Base-by-base conservation (phyloP, 1,284 basidiomycete species). In the Microbotryum saponariae region DNA sequence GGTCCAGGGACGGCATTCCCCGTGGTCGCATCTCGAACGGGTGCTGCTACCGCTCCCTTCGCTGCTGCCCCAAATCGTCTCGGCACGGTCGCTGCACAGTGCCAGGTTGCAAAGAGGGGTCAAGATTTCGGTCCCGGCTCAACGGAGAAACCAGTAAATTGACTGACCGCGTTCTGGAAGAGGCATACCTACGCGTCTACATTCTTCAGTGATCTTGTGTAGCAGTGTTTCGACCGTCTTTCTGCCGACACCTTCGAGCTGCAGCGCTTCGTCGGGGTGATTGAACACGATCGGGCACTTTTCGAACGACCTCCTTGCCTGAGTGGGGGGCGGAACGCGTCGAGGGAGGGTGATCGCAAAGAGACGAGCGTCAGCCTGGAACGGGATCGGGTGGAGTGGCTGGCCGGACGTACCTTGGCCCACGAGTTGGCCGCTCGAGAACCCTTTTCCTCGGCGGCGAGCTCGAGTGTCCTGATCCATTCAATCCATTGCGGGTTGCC, bases 401-500 rank as follows among this genome's bases (percentile, higher is more conserved):
- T 27, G n/a, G 14, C 6, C 27, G 44, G 25, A 49, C 56, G 37
- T 12, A 63, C 66, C 56, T 51, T 64, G 23, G 59, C 63, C 55
- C 54, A 68, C 4, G 62, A 18, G 14, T 62, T 51, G 1, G 48
- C 54, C 3, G 61, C 31, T 50, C 64, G 64, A 4, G 21, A 31
- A 2, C 62, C 65, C 14, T 37, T 50, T 8, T 60, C 62, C 6
- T 61, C 62, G n/a, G 27, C n/a, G 23, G 42, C 42, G 6, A 33
- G 12, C 2, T 48, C 64, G 47, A 59, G 50, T 6, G 61, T 46
- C 44, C 63, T 54, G 20, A 69, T 27, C 67, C 65, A 69, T 10
- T 59, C 51, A 3, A 61, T 50, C 67, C 67, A 69, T 3, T 62
- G 49, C 0, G 67, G 67, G 59, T 69, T 69, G 37, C 67, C 67